Evolutionary conservation across 306 rosid genomes (phyloP), one percentile per base, ranked within the genome.

Genomic region (Begonia peltatifolia): DNA sequence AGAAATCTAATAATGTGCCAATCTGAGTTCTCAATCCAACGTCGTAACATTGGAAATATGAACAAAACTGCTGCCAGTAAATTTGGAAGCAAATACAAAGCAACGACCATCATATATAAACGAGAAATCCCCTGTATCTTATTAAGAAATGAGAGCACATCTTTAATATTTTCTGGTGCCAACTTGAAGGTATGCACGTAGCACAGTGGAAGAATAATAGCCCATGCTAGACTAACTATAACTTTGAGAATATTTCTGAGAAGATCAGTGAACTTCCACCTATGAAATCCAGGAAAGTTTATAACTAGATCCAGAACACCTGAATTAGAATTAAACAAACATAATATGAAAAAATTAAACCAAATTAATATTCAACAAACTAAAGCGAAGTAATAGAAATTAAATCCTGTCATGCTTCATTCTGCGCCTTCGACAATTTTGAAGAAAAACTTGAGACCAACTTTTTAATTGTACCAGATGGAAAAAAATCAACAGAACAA

Each of bases 21-120:
- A 71, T 90, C 78, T 46, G 97, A 90, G 76, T 83, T 90, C 75
- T 90, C 97, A 65, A 90, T 90, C 95, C 94, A 85, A 63, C 97
- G 97, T 41, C 95, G 83, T 56, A 90, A 80, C 94, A 90, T 73
- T 18, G 97, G 97, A 63, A 90, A 85, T 51, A 83, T 55, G 79
- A 90, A 90, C 61, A 90, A 68, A 67, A 43, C 47, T 48, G 80
- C 86, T 50, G 81, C 78, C 47, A 90, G 79, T 58, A 71, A 46
- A 76, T 90, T 90, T 62, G 97, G 97, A 44, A 90, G 78, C 73
- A 90, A 43, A 71, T 90, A 90, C 36, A 83, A 12, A 59, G 63
- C 83, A 42, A 90, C 90, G 4, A 84, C 95, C 55, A 90, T 11
- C 41, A 85, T 54, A 74, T 90, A 90, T 23, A 83, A 54, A 47